phyloP scores from a whole-genome alignment of 2,329 filamentous ascomycete species.

The Talaromyces sp. region DNA sequence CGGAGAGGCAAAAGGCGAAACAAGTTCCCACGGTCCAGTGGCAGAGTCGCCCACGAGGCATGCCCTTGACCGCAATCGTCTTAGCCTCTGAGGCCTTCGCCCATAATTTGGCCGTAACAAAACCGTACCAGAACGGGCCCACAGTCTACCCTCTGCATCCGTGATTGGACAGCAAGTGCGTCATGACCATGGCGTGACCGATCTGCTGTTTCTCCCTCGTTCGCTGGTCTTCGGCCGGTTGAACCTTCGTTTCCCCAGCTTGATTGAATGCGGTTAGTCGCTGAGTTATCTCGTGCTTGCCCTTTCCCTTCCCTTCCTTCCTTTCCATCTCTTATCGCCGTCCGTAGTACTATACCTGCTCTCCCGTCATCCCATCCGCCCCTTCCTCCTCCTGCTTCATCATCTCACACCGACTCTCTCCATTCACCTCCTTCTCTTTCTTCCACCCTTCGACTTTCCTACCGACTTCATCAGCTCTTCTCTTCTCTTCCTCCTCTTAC shows the following conservation, averaged over 20 bases:
- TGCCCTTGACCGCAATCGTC: conserved; percentile 13
- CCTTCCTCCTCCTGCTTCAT: conserved; percentile 13
- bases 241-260: conserved; percentile 4
- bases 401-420: conserved; percentile 14
- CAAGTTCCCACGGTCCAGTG: neutral
- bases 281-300: conserved; percentile 15
- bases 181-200: conserved; percentile 13
- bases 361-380: conserved; percentile 18
- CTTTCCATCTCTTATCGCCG: conserved; percentile 9
- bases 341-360: neutral
- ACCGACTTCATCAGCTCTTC: conserved; percentile 4
- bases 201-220: conserved; percentile 19
- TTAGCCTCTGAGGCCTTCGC: neutral
- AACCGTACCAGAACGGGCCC: conserved; percentile 18
- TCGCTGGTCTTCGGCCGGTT: conserved; percentile 19
- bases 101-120: conserved; percentile 10
- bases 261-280: conserved; percentile 10
- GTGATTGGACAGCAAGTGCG: conserved; percentile 16
- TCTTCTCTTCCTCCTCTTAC: conserved; percentile 14
- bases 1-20: neutral
- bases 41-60: conserved; percentile 3
- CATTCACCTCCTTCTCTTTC: conserved; percentile 17
- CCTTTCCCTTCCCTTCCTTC: conserved; percentile 2
- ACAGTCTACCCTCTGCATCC: neutral
- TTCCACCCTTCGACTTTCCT: conserved; percentile 14